Conservation (phyloP, 2,329 filamentous ascomycete genomes). For the Beauveria sp. region DNA sequence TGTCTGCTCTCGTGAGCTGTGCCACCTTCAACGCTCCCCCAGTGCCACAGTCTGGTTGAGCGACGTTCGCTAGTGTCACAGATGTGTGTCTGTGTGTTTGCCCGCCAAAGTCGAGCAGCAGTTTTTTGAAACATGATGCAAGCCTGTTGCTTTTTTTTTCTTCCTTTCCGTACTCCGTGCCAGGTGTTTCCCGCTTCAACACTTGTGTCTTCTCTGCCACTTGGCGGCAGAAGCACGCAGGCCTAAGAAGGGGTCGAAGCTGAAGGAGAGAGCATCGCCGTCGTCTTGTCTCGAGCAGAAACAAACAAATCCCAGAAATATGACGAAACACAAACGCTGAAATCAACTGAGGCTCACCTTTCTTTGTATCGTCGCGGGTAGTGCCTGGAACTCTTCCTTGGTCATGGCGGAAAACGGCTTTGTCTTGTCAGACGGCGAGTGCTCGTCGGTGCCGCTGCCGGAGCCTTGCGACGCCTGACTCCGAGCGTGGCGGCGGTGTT, state of each 20-base stretch:
- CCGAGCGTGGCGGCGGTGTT: background rate
- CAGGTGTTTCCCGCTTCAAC: background rate
- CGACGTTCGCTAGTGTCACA: background rate
- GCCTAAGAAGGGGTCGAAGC: too few relatives aligned
- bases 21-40: background rate
- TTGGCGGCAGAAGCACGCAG: background rate
- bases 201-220: background rate
- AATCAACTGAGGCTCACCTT: conserved; percentile 12
- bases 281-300: background rate
- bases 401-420: conserved; percentile 8
- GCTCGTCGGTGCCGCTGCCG: conserved; percentile 5
- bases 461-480: conserved; percentile 5
- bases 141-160: background rate
- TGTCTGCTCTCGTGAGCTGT: background rate
- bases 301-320: background rate
- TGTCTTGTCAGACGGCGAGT: background rate
- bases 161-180: background rate
- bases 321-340: background rate
- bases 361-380: conserved; percentile 16
- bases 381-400: conserved; percentile 14
- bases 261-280: too few relatives aligned
- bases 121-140: background rate
- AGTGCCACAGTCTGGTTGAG: background rate
- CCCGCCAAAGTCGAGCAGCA: background rate
- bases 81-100: conserved; percentile 9